Evolutionary conservation across 805 yeast genomes (phyloP), one percentile per base, ranked within the genome.

Genomic region (Tetrapisispora phaffii): DNA sequence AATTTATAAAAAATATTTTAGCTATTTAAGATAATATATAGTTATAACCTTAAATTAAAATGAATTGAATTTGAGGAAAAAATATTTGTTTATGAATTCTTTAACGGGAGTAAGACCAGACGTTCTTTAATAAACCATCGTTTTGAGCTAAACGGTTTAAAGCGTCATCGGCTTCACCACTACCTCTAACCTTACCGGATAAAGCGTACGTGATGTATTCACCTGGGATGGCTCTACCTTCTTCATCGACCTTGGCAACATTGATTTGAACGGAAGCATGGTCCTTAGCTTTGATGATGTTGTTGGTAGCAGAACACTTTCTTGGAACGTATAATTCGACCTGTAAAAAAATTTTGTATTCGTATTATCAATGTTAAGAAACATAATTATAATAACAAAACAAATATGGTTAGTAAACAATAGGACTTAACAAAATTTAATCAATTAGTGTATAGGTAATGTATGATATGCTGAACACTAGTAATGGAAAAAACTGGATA

Each of bases 291-390:
- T 87, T 88, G 83, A 93, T 89, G 79, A 93, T 88, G 81, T 97
- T 88, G 96, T 88, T 89, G 77, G 98, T 88, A 71, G 98, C 98
- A 77, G 98, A 93, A 82, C 98, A 93, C 81, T 93, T 93, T 84
- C 98, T 87, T 80, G 98, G 98, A 76, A 90, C 95, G 95, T 93
- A 93, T 77, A 93, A 88, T 83, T 93, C 98, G 76, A 93, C 97
- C 97, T 40, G 17, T 23, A 86, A 63, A 31, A 32, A 37, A 42
- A 38, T 38, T 20, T 17, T 23, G 13, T 7, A 31, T 21, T 39
- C 16, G 23, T 22, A 36, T 23, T 36, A 36, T 36, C 23, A 36
- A 36, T n/a, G n/a, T 7, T 20, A 22, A 12, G 5, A 3, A 36
- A 36, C n/a, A 23, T 12, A 32, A 32, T 31, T 9, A 16, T 17